Percentiles rank a stretch among this genome's conserved stretches.
Conservation (phyloP, 805 yeast species). For the Yarrowia keelungensis region DNA sequence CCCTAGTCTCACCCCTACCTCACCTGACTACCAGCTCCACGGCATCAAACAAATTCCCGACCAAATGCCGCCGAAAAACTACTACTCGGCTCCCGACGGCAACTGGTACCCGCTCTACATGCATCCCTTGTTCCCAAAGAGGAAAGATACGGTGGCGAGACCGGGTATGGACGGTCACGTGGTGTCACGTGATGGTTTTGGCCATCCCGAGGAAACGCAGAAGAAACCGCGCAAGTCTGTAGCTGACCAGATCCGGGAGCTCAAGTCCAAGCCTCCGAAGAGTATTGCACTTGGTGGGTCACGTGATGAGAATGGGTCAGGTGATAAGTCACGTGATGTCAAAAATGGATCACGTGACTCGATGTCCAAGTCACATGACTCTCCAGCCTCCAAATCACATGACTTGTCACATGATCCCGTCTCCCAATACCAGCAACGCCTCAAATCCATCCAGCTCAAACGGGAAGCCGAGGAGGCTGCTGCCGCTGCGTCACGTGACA, state of each 20-base stretch:
- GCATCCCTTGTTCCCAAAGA: slow-evolving; percentile 10
- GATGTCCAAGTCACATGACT: too few species aligned
- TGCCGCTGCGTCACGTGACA: background rate
- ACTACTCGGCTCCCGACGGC: slow-evolving; percentile 15
- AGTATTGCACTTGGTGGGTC: background rate
- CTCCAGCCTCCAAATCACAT: too few species aligned
- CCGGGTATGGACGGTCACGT: too few species aligned
- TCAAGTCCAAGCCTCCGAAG: too few species aligned
- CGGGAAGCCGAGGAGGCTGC: background rate
- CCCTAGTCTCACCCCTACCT: background rate
- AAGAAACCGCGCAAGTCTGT: too few species aligned
- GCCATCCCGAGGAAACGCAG: background rate
- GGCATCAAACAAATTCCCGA: background rate
- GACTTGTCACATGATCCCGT: too few species aligned
- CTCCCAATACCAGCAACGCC: too few species aligned
- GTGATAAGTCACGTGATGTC: too few species aligned
- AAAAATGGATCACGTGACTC: too few species aligned
- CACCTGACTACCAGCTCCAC: background rate
- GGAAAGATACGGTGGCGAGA: background rate
- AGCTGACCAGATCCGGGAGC: too few species aligned
- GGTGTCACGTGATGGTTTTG: background rate
- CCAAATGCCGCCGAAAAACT: slow-evolving; percentile 4
- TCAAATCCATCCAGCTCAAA: background rate
- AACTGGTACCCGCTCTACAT: slow-evolving; percentile 17
- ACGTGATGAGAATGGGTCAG: too few species aligned